These are phyloP conservation scores for Starmerella roubikii DNA, from an alignment of 805 yeast genomes.

Conservation along the genomic window DNA sequence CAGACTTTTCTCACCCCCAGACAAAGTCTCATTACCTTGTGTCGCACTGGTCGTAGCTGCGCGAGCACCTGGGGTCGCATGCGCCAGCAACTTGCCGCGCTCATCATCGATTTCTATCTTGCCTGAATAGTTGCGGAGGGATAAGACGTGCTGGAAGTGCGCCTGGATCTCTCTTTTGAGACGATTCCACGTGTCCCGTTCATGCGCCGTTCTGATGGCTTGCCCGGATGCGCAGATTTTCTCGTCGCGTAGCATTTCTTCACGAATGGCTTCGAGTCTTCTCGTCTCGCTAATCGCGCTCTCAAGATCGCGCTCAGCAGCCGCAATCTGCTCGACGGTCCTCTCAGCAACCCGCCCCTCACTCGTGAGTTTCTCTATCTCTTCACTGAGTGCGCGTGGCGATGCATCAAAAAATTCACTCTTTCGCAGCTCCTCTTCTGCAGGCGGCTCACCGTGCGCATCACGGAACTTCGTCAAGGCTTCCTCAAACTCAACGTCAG, in stretches of 20 bases:
- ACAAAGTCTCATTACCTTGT: slow-evolving; percentile 36
- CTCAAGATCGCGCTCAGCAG: neutral
- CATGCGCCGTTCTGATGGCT: slow-evolving; percentile 4
- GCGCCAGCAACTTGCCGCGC: slow-evolving; percentile 18
- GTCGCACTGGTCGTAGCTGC: slow-evolving; percentile 13
- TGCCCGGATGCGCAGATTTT: neutral
- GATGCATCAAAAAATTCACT: neutral
- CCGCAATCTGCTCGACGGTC: neutral
- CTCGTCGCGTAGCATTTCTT: neutral
- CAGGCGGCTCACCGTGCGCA: neutral
- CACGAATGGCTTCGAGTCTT: neutral
- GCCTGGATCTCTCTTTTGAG: slow-evolving; percentile 5
- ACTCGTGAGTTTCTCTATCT: neutral
- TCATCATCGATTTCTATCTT: slow-evolving; percentile 48
- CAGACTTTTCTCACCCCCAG: slow-evolving; percentile 95
- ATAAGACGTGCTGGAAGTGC: slow-evolving; percentile 21
- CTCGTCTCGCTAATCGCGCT: neutral
- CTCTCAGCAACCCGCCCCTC: neutral
- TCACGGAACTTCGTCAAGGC: neutral
- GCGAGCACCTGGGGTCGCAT: slow-evolving; percentile 21
- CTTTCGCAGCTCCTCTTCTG: neutral
- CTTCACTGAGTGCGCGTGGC: neutral
- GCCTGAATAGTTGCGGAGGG: slow-evolving; percentile 58
- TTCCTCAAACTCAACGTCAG: neutral
- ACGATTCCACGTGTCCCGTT: slow-evolving; percentile 8